Evolutionary conservation across 108 stramenopile species (phyloP).

Genomic region (Cyclotella baltica): DNA sequence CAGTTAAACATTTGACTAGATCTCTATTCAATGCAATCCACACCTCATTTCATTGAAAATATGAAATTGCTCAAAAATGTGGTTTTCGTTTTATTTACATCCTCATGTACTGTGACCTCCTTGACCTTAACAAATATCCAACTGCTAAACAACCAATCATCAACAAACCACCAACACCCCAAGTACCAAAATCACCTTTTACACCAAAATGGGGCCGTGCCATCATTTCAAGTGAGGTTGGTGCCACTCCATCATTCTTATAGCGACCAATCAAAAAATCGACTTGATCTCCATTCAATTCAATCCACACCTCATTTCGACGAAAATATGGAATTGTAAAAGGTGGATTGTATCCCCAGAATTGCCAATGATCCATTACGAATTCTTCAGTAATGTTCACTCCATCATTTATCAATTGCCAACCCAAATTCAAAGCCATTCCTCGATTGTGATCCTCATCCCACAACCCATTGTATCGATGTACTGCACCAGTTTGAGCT

Average conservation of each 20-base stretch:
- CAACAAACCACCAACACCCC: background rate
- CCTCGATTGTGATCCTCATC: slow-evolving; percentile 35
- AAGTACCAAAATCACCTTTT: background rate
- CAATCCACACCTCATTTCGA: slow-evolving; percentile 89
- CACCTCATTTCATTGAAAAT: too few species aligned
- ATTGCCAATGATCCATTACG: slow-evolving; percentile 62
- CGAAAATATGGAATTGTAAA: slow-evolving; percentile 85
- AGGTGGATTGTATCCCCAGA: slow-evolving; percentile 91
- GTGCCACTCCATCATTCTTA: background rate
- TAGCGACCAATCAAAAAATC: slow-evolving; percentile 56
- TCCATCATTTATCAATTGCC: slow-evolving; percentile 68
- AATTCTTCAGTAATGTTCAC: slow-evolving; percentile 64
- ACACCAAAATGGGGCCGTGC: background rate
- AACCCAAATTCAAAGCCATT: slow-evolving; percentile 55
- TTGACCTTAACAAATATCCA: background rate
- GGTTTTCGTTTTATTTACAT: slow-evolving; percentile 2
- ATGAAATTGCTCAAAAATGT: too few species aligned
- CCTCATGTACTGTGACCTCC: background rate
- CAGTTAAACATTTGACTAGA: too few species aligned
- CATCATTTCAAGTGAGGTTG: background rate
- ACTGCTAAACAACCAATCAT: slow-evolving; percentile 1
- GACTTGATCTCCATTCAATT: slow-evolving; percentile 68
- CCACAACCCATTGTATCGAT: slow-evolving; percentile 70
- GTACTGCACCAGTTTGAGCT: slow-evolving; percentile 72
- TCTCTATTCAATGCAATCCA: too few species aligned